These are phyloP conservation scores for Colletotrichum nymphaeae DNA, from an alignment of 2,329 filamentous ascomycete genomes.

Conservation along the genomic window DNA sequence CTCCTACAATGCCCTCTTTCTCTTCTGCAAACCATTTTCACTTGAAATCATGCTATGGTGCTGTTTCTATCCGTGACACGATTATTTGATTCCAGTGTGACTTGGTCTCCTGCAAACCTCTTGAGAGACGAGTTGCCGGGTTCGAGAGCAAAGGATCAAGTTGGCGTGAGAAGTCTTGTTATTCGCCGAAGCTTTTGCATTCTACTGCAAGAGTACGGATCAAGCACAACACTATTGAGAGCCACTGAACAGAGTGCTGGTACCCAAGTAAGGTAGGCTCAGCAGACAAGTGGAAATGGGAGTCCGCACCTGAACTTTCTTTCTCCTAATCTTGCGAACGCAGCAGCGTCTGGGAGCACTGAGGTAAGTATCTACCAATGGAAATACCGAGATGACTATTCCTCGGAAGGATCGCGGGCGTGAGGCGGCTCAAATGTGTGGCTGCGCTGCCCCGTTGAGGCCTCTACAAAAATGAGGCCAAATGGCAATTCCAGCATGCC, in stretches of 20 bases:
- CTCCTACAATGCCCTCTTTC: neutral
- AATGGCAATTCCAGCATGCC: neutral
- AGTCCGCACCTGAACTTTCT: too few relatives aligned
- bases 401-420: neutral
- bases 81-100: neutral
- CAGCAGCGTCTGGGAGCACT: neutral
- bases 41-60: neutral
- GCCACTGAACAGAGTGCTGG: too few relatives aligned
- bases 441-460: neutral
- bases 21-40: neutral
- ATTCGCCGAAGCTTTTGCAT: neutral
- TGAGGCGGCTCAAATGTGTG: neutral
- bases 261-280: too few relatives aligned
- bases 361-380: neutral
- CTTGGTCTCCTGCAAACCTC: neutral
- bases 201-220: too few relatives aligned
- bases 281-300: too few relatives aligned
- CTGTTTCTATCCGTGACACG: neutral
- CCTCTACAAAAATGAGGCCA: constrained; percentile 10
- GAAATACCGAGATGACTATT: neutral
- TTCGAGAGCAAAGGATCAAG: neutral
- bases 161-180: neutral
- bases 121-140: too few relatives aligned
- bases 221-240: too few relatives aligned
- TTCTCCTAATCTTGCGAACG: neutral